A percentile compares a stretch with the other conserved stretches of the same genome.
Conservation (phyloP, 2,329 filamentous ascomycete genomes). For the Arthrobotrys sphaeroides region DNA sequence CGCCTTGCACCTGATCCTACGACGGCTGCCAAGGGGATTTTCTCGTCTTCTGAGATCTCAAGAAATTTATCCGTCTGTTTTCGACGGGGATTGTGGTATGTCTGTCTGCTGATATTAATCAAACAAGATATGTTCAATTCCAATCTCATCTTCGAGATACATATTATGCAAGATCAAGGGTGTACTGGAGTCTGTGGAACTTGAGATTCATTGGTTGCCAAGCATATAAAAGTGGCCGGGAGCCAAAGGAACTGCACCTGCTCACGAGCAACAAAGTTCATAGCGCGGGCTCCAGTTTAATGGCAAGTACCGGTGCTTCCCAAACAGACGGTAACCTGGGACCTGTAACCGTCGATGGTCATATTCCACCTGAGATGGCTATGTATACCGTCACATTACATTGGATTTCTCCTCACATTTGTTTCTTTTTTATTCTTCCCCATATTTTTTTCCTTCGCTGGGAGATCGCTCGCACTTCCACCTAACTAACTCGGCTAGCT, state of each 20-base stretch:
- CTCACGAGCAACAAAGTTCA: slow-evolving; percentile 11
- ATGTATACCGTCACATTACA: too few species aligned
- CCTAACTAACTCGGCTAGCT: slow-evolving; percentile 15
- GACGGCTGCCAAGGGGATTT: neutral
- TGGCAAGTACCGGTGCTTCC: slow-evolving; percentile 25
- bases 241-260: neutral
- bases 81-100: slow-evolving; percentile 15
- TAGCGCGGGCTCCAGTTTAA: slow-evolving; percentile 5
- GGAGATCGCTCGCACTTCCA: slow-evolving; percentile 1
- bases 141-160: slow-evolving; percentile 17
- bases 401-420: too few species aligned
- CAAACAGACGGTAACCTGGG: slow-evolving; percentile 8
- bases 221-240: slow-evolving; percentile 17
- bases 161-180: slow-evolving; percentile 14
- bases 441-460: neutral
- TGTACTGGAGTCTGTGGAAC: slow-evolving; percentile 20
- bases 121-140: slow-evolving; percentile 15
- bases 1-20: slow-evolving; percentile 29
- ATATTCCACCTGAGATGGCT: neutral
- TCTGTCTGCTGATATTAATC: slow-evolving; percentile 1
- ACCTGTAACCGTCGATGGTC: neutral
- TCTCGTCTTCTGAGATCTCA: slow-evolving; percentile 11
- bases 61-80: slow-evolving; percentile 31
- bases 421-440: too few species aligned
- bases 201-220: slow-evolving; percentile 31